phyloP scores from a whole-genome alignment of 2,329 filamentous ascomycete genomes.

The Fusarium sp. region DNA sequence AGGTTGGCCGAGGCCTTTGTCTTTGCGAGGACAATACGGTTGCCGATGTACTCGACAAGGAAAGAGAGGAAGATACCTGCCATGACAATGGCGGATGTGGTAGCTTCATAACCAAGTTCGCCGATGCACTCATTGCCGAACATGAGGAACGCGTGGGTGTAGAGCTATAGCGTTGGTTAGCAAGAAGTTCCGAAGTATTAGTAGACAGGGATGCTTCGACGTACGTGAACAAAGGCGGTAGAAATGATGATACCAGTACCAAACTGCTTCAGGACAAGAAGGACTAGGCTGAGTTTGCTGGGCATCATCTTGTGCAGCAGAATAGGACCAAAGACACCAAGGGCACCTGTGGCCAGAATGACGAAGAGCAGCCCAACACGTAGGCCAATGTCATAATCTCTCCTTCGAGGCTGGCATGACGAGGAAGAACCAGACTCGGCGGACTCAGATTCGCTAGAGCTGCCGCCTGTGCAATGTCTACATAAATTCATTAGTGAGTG shows the following conservation, averaged over 20 bases:
- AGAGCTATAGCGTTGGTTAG: constrained; percentile 65
- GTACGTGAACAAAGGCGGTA: constrained; percentile 78
- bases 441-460: constrained; percentile 56
- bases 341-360: constrained; percentile 75
- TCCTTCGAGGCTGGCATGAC: constrained; percentile 62
- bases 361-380: constrained; percentile 81
- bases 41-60: constrained; percentile 76
- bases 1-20: constrained; percentile 48
- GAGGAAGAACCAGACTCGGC: constrained; percentile 46
- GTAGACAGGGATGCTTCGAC: constrained; percentile 39
- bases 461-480: constrained; percentile 71
- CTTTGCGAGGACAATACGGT: constrained; percentile 67
- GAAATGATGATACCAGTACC: constrained; percentile 81
- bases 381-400: constrained; percentile 77
- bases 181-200: not conserved
- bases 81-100: constrained; percentile 79
- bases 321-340: constrained; percentile 79
- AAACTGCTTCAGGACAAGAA: constrained; percentile 79
- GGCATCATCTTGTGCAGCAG: constrained; percentile 72
- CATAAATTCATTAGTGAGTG: constrained; percentile 11
- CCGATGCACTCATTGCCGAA: constrained; percentile 80
- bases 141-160: constrained; percentile 81
- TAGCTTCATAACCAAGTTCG: constrained; percentile 76
- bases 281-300: constrained; percentile 63
- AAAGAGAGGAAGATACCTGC: constrained; percentile 82